These are phyloP conservation scores for Lepidium campestre DNA, from an alignment of 441 rosid genomes.

Conservation along the genomic window DNA sequence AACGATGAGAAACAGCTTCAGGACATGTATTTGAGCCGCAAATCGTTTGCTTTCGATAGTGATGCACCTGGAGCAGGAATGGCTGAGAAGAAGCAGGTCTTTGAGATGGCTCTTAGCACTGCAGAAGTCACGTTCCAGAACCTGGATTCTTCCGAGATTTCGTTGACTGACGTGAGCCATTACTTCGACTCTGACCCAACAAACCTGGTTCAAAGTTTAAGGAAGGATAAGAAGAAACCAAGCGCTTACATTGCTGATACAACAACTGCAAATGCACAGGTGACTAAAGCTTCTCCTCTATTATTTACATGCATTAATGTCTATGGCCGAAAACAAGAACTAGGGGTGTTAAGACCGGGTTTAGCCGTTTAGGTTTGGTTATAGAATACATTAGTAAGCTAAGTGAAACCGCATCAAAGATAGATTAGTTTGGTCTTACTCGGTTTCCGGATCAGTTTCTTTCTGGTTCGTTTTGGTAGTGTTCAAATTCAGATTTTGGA, in stretches of 20 bases:
- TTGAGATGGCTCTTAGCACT: conserved; percentile 91
- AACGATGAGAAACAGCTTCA: conserved; percentile 99
- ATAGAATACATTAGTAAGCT: neutral
- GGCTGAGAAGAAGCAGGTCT: conserved; percentile 87
- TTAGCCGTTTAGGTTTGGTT: neutral
- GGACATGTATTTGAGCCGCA: conserved; percentile 96
- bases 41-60: conserved; percentile 87
- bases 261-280: conserved; percentile 97
- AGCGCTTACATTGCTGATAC: conserved; percentile 93
- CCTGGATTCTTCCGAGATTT: conserved; percentile 94
- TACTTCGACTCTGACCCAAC: conserved; percentile 98
- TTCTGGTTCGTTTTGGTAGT: neutral
- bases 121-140: conserved; percentile 99
- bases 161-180: conserved; percentile 96
- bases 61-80: conserved; percentile 97
- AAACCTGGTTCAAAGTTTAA: conserved; percentile 79
- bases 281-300: conserved; percentile 23
- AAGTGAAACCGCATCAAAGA: neutral
- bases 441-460: neutral
- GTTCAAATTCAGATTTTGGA: neutral
- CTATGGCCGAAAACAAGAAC: neutral
- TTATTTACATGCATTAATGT: neutral
- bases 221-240: conserved; percentile 93
- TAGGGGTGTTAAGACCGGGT: no score
- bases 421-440: neutral